Base-by-base conservation (phyloP, 2,329 filamentous ascomycete genomes). In the Hymenoscyphus fructigenus region DNA sequence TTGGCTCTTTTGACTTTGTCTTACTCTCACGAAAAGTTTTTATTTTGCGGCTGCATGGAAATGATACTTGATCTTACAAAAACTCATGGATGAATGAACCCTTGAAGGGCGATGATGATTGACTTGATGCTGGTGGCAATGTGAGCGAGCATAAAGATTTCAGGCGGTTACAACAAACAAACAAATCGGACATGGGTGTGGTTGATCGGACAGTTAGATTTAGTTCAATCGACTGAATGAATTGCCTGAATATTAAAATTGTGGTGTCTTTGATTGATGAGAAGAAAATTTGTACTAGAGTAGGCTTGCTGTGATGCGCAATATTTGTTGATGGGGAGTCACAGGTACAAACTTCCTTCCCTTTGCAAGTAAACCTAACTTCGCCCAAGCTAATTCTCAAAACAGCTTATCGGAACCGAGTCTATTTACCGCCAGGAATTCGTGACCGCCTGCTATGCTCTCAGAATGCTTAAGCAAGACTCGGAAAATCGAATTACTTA, bases 81-180 rank as follows among this genome's bases (percentile, higher is more conserved):
- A 38, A 59, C 20, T 34, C 28, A 59, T 38, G 20, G 26, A 59
- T 38, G 57, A 47, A 59, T 28, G 57, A 59, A 59, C 32, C 20
- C 57, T 41, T 20, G 57, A 44, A 44, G 36, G 57, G 65, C 66
- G 66, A 69, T 62, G 66, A 69, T 69, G 66, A 69, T 41, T 68
- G 65, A 62, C 60, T 32, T 60, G 63, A 58, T 29, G 62, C 60
- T 63, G 60, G 62, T 41, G n/a, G 26, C 62, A 58, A 60, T 53
- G 57, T 41, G 60, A 60, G 36, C 41, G 36, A 38, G 44, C 62
- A 56, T 41, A 57, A 6, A 23, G 50, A 57, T 57, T 38, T 57
- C 50, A 62, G 57, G 41, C 26, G 60, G 53, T 17, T 23, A 23
- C 26, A 36, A 62, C 36, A 55, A 57, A 62, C 53, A 23, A 53